phyloP scores from a whole-genome alignment of 2,329 filamentous ascomycete genomes.

The Cladosporium sp. region DNA sequence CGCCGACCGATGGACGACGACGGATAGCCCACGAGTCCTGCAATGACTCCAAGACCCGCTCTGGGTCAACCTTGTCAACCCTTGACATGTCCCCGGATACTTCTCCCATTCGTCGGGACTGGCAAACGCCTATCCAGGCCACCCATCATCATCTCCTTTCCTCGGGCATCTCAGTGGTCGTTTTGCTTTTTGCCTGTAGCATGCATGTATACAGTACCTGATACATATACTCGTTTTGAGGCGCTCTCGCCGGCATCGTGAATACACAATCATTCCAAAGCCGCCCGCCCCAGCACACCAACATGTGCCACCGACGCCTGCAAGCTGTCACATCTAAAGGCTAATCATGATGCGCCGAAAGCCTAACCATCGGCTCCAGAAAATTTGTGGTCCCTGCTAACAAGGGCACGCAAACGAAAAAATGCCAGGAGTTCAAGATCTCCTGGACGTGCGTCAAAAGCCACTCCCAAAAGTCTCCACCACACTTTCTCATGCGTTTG shows the following conservation, averaged over 20 bases:
- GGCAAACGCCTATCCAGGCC: neutral
- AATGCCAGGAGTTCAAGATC: conserved; percentile 3
- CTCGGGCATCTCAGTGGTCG: neutral
- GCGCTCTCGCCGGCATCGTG: neutral
- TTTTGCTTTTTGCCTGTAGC: neutral
- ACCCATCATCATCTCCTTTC: conserved; percentile 2
- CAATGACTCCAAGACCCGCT: conserved; percentile 4
- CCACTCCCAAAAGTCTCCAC: neutral
- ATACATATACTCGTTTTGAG: neutral
- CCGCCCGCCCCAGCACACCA: neutral
- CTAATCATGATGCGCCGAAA: conserved; percentile 1
- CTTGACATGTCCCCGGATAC: conserved; percentile 1
- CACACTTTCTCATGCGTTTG: neutral
- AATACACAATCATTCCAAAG: neutral
- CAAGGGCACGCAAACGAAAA: neutral
- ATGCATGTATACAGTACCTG: neutral
- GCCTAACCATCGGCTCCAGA: conserved; percentile 3
- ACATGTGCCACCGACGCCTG: neutral
- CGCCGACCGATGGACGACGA: neutral
- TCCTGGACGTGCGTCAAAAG: neutral
- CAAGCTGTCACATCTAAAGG: conserved; percentile 2
- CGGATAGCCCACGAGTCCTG: neutral
- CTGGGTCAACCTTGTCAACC: neutral
- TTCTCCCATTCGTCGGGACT: conserved; percentile 5
- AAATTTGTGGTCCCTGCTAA: conserved; percentile 1